Conservation (phyloP, 2,329 filamentous ascomycete genomes). For the Lachnellula occidentalis region DNA sequence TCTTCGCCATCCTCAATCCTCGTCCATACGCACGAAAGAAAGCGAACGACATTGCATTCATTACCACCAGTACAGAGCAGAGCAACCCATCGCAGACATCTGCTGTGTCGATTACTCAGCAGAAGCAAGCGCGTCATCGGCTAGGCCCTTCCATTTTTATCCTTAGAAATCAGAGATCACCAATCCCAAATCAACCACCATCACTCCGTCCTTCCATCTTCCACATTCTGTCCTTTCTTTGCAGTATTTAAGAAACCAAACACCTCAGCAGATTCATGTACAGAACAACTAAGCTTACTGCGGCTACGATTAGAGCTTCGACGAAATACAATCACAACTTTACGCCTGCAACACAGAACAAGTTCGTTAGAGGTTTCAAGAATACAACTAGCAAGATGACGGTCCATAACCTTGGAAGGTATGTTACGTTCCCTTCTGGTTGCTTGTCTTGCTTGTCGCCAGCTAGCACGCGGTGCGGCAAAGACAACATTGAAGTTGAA, state of each 20-base stretch:
- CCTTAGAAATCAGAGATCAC: constrained; percentile 14
- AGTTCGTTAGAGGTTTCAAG: constrained; percentile 27
- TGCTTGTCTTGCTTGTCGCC: too few relatives aligned
- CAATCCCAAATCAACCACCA: background rate
- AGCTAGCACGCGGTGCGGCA: background rate
- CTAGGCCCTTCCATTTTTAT: background rate
- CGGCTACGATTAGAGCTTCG: constrained; percentile 5
- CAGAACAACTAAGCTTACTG: constrained; percentile 11
- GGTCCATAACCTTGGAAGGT: constrained; percentile 41
- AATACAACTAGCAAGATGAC: constrained; percentile 38
- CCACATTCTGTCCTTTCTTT: background rate
- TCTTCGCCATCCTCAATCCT: too few relatives aligned
- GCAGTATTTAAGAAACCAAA: background rate
- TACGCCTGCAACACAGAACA: background rate
- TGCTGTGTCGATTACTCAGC: background rate
- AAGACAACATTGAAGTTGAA: background rate
- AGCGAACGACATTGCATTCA: too few relatives aligned
- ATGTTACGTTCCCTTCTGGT: constrained; percentile 12
- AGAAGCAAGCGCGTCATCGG: constrained; percentile 5
- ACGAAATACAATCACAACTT: background rate
- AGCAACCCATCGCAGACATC: too few relatives aligned
- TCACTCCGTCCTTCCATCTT: background rate
- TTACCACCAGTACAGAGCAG: too few relatives aligned
- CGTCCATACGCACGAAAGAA: too few relatives aligned
- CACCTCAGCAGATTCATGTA: background rate